Percentiles rank a stretch among this genome's conserved stretches.
phyloP scores from a whole-genome alignment of 352 stramenopile genomes.

The Phytopythium cucurbitacearum region DNA sequence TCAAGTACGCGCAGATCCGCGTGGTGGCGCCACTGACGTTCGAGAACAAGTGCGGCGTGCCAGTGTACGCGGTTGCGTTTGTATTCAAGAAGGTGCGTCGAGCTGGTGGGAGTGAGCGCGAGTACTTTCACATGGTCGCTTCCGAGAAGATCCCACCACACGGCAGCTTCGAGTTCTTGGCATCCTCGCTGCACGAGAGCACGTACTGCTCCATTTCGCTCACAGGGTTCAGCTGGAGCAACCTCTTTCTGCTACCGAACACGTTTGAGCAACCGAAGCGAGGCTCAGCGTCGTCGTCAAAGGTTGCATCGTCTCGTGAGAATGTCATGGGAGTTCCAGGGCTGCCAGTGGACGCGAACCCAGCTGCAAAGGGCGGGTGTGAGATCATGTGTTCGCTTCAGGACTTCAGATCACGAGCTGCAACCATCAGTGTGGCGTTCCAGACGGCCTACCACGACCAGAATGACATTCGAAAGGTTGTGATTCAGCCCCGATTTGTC shows the following conservation, averaged over 20 bases:
- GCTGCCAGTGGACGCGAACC: too few species aligned
- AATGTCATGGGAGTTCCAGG: too few species aligned
- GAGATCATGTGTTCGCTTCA: constrained; percentile 45
- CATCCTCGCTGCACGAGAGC: constrained; percentile 66
- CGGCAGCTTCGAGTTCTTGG: constrained; percentile 49
- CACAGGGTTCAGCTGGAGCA: constrained; percentile 76
- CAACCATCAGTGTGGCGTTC: constrained; percentile 63
- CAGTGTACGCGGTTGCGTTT: constrained; percentile 66
- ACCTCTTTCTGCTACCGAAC: constrained; percentile 53
- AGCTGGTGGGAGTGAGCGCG: constrained; percentile 43
- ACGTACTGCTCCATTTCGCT: constrained; percentile 79
- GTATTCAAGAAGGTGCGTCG: constrained; percentile 77
- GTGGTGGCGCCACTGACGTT: constrained; percentile 63
- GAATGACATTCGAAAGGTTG: constrained; percentile 45
- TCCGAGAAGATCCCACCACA: constrained; percentile 53
- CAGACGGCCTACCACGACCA: constrained; percentile 39
- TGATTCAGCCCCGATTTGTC: constrained; percentile 62
- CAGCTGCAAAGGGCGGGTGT: not conserved
- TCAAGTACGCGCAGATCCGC: constrained; percentile 66
- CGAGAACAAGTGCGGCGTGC: constrained; percentile 75
- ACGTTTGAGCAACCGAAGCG: constrained; percentile 11
- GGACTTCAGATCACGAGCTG: constrained; percentile 53
- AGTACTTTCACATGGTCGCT: constrained; percentile 72
- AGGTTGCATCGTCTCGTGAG: too few species aligned
- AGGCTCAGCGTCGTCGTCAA: too few species aligned